Percentiles rank a stretch among this genome's conserved stretches.
These are phyloP conservation scores for Candolleomyces eurysporus DNA, from an alignment of 768 basidiomycete genomes.

Conservation along the genomic window DNA sequence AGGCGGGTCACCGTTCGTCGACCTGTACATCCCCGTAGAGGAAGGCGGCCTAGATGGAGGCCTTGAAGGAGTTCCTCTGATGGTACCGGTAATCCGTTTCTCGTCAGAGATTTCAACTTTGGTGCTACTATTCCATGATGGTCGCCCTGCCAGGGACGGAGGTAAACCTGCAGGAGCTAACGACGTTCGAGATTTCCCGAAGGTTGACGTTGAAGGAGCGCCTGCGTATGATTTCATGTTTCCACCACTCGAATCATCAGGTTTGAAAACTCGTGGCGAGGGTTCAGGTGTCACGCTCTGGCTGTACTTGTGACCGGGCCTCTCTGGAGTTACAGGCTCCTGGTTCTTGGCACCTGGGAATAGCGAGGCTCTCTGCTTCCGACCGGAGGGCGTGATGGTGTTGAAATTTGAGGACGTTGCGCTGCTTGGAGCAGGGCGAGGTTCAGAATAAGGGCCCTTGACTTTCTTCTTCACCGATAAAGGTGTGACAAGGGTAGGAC, in stretches of 20 bases:
- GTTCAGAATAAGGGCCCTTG: slow-evolving; percentile 54
- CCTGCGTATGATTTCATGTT: not conserved
- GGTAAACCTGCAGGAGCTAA: slow-evolving; percentile 40
- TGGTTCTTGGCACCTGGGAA: slow-evolving; percentile 20
- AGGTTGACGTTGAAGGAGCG: slow-evolving; percentile 1
- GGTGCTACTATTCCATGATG: slow-evolving; percentile 81
- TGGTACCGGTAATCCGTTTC: slow-evolving; percentile 36
- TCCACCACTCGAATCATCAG: slow-evolving; percentile 11
- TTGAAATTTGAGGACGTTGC: slow-evolving; percentile 48
- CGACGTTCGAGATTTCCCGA: slow-evolving; percentile 1
- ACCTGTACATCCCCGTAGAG: slow-evolving; percentile 35
- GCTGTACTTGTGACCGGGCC: slow-evolving; percentile 64
- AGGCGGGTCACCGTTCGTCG: slow-evolving; percentile 25
- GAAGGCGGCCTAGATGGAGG: slow-evolving; percentile 41
- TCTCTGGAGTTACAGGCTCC: slow-evolving; percentile 50
- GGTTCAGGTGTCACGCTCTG: slow-evolving; percentile 72
- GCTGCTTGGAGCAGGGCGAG: slow-evolving; percentile 41
- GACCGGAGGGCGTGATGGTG: slow-evolving; percentile 52
- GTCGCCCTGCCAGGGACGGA: slow-evolving; percentile 34
- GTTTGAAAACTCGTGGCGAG: slow-evolving; percentile 46
- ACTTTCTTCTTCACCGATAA: slow-evolving; percentile 44
- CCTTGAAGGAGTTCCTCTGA: slow-evolving; percentile 50
- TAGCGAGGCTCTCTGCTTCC: slow-evolving; percentile 34
- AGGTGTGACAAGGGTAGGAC: slow-evolving; percentile 39
- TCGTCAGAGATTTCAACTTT: slow-evolving; percentile 53